Conservation (phyloP, 306 rosid genomes). For the barrel medic (Medicago truncatula) region MtrunA17r5.0-ANR NC_053042.1:55990001-55990500, state of each 20-base stretch:
- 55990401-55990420: too few species aligned
- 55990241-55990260: constrained; percentile 50
- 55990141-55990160: constrained; percentile 30
- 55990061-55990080: constrained; percentile 42
- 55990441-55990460: too few species aligned
- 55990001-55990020: too few species aligned
- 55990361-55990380: too few species aligned
- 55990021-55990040: constrained; percentile 32
- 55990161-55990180: constrained; percentile 40
- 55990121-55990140: constrained; percentile 31
- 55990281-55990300: constrained; percentile 41
- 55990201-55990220: constrained; percentile 16
- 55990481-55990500: too few species aligned
- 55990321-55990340: too few species aligned
- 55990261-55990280: constrained; percentile 36
- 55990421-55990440: too few species aligned
- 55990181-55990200: constrained; percentile 24
- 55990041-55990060: constrained; percentile 35
- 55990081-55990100: constrained; percentile 53
- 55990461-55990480: too few species aligned
- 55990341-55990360: too few species aligned
- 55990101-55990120: constrained; percentile 29
- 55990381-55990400: too few species aligned
- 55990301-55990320: constrained; percentile 23
- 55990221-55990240: constrained; percentile 45